Conservation (phyloP, 805 yeast genomes). For the Citeromyces nyonsensis region DNA sequence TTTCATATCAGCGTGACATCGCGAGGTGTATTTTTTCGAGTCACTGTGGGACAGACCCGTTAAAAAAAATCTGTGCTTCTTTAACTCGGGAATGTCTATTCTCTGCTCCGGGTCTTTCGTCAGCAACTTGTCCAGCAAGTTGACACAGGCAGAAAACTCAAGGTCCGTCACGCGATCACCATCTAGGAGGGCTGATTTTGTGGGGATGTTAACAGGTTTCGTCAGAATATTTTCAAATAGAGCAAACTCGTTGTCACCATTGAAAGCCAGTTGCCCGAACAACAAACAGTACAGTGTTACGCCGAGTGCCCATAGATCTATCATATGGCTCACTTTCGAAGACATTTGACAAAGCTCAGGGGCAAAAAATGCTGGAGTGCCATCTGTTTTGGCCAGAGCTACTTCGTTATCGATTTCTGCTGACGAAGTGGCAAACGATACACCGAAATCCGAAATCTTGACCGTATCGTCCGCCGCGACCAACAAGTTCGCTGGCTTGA, state of each 20-base stretch:
- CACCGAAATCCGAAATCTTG: slow-evolving; percentile 95
- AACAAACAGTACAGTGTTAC: slow-evolving; percentile 78
- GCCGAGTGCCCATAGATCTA: slow-evolving; percentile 97
- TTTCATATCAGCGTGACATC: slow-evolving; percentile 18
- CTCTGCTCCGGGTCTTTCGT: slow-evolving; percentile 58
- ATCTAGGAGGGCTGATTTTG: slow-evolving; percentile 4
- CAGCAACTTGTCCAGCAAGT: slow-evolving; percentile 45
- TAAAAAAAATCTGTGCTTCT: slow-evolving; percentile 52
- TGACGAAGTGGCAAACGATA: slow-evolving; percentile 48
- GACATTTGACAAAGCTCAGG: slow-evolving; percentile 66
- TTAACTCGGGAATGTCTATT: slow-evolving; percentile 56
- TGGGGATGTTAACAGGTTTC: slow-evolving; percentile 43
- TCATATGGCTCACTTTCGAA: slow-evolving; percentile 48
- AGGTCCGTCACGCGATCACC: slow-evolving; percentile 5
- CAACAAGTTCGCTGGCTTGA: slow-evolving; percentile 85
- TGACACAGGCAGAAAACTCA: slow-evolving; percentile 27
- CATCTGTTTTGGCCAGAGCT: slow-evolving; percentile 91
- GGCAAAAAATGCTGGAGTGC: slow-evolving; percentile 94
- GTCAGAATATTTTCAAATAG: slow-evolving; percentile 71
- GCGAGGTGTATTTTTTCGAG: slow-evolving; percentile 11
- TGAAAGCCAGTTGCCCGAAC: slow-evolving; percentile 82
- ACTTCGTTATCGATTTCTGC: slow-evolving; percentile 42
- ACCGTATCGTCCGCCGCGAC: slow-evolving; percentile 57
- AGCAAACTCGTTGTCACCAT: slow-evolving; percentile 75
- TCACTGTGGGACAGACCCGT: slow-evolving; percentile 13